phyloP scores from a whole-genome alignment of 306 rosid genomes.

The Vigna angularis region DNA sequence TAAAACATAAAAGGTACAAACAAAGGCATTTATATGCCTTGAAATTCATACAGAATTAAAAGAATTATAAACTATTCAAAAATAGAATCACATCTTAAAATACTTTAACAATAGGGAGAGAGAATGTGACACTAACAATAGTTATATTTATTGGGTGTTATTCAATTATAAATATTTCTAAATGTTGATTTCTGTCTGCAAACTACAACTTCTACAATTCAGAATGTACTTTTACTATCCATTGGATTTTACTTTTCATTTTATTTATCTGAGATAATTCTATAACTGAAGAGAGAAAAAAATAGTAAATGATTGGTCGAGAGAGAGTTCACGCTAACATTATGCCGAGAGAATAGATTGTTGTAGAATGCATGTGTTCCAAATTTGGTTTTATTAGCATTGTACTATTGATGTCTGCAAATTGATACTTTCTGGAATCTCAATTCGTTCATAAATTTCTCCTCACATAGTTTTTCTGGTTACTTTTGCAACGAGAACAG shows the following conservation, averaged over 20 bases:
- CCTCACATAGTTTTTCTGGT: background rate
- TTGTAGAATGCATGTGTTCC: no score
- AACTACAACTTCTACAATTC: background rate
- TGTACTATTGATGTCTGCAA: background rate
- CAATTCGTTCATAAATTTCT: background rate
- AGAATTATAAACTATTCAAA: background rate
- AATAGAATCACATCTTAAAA: background rate
- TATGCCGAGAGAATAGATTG: background rate
- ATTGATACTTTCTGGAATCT: no score
- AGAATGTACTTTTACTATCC: background rate
- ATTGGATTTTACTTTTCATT: background rate
- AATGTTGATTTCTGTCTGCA: background rate
- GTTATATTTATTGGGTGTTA: background rate
- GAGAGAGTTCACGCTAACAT: background rate
- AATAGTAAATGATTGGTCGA: background rate
- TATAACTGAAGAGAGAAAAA: background rate
- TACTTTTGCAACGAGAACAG: background rate
- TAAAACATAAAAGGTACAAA: background rate
- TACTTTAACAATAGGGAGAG: background rate
- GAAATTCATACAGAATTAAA: background rate
- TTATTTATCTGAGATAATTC: no score
- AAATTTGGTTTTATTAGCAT: no score
- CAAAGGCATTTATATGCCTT: background rate
- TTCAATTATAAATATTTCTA: background rate
- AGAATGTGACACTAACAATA: background rate